phyloP scores from a whole-genome alignment of 805 yeast species.

The Wickerhamia fluorescens region DNA sequence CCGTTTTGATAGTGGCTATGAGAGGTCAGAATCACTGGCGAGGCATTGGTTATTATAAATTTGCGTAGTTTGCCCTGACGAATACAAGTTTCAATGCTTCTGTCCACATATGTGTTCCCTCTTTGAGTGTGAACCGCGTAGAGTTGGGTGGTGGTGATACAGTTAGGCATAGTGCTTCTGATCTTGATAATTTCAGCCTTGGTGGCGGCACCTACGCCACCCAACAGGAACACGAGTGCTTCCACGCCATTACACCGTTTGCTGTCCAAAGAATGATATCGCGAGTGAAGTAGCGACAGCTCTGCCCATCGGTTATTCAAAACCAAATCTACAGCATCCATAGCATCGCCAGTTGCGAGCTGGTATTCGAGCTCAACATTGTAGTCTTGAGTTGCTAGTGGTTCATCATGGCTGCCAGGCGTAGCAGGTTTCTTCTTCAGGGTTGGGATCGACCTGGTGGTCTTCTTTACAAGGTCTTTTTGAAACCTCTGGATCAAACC shows the following conservation, averaged over 20 bases:
- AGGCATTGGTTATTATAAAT: conserved; percentile 37
- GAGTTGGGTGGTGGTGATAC: conserved; percentile 39
- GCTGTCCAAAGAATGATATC: conserved; percentile 13
- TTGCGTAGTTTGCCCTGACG: conserved; percentile 31
- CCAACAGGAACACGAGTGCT: conserved; percentile 26
- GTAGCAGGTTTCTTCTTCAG: too few species aligned
- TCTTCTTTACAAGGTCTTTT: conserved; percentile 1
- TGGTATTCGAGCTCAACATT: conserved; percentile 34
- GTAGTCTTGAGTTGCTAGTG: conserved; percentile 20
- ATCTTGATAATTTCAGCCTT: conserved; percentile 33
- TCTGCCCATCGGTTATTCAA: conserved; percentile 34
- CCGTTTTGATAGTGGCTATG: conserved; percentile 24
- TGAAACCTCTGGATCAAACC: conserved; percentile 1
- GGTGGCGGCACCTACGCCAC: conserved; percentile 24
- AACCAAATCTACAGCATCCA: conserved; percentile 26
- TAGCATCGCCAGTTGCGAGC: conserved; percentile 21
- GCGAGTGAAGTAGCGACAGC: conserved; percentile 18
- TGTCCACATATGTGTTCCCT: conserved; percentile 46
- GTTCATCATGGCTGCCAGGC: too few species aligned
- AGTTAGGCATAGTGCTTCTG: conserved; percentile 31
- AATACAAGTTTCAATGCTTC: conserved; percentile 30
- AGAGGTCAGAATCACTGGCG: conserved; percentile 37
- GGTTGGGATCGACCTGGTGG: too few species aligned
- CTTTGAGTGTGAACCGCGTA: conserved; percentile 40
- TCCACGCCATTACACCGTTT: conserved; percentile 10